Evolutionary conservation across 2,329 filamentous ascomycete genomes (phyloP).

Genomic region (Sordariomycetes sp.): DNA sequence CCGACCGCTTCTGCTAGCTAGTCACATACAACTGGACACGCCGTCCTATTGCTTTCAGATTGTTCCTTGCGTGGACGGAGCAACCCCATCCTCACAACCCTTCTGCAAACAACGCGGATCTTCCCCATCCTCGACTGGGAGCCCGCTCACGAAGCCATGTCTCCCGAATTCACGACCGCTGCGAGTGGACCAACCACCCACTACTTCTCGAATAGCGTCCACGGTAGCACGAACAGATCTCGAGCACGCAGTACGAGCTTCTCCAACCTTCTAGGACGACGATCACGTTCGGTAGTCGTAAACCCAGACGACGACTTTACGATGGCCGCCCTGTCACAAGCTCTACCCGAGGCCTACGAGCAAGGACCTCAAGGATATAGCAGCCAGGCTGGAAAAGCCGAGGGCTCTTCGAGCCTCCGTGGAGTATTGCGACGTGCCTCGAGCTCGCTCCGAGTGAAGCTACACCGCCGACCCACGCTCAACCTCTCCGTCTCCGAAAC

Average conservation of each 20-base stretch:
- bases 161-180: slow-evolving; percentile 6
- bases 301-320: neutral
- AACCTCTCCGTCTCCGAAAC: neutral
- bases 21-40: neutral
- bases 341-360: neutral
- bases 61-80: slow-evolving; percentile 6
- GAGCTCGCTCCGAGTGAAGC: slow-evolving; percentile 1
- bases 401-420: neutral
- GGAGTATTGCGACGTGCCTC: slow-evolving; percentile 2
- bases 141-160: slow-evolving; percentile 26
- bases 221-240: neutral
- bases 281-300: neutral
- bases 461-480: neutral
- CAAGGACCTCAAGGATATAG: neutral
- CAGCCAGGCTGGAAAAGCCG: neutral
- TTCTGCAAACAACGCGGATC: slow-evolving; percentile 20
- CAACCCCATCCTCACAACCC: neutral
- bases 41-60: neutral
- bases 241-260: neutral
- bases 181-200: neutral
- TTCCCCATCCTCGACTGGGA: slow-evolving; percentile 27
- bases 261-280: neutral
- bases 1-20: neutral
- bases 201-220: neutral
- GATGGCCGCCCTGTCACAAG: neutral